Conservation (phyloP, 495 filamentous ascomycete species). For the Trichoderma parareesei region DNA sequence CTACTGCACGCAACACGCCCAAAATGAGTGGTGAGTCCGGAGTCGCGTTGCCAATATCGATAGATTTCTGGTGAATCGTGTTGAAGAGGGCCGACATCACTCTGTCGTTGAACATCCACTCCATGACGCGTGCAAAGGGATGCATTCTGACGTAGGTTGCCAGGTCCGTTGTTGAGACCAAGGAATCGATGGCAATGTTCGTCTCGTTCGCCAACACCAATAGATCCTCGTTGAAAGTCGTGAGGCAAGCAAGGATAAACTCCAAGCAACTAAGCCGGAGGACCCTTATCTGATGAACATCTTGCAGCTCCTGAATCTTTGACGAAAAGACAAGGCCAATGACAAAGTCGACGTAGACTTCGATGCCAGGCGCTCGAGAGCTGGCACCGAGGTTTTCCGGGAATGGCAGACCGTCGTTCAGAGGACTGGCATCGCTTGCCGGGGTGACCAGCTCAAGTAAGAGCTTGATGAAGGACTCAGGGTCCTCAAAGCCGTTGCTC, state of each 20-base stretch:
- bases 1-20: constrained; percentile 62
- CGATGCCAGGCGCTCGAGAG: constrained; percentile 76
- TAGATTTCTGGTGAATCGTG: constrained; percentile 62
- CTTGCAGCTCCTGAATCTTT: constrained; percentile 51
- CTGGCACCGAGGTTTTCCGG: constrained; percentile 76
- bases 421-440: constrained; percentile 41
- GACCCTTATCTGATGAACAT: constrained; percentile 54
- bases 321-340: constrained; percentile 62
- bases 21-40: constrained; percentile 68
- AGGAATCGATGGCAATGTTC: constrained; percentile 60
- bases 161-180: constrained; percentile 62
- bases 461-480: constrained; percentile 70
- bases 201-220: constrained; percentile 72
- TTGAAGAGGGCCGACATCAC: constrained; percentile 71
- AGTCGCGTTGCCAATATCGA: constrained; percentile 54
- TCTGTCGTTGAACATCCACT: constrained; percentile 94
- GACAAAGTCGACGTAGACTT: constrained; percentile 85
- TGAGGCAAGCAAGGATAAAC: constrained; percentile 65
- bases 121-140: constrained; percentile 86
- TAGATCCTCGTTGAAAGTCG: constrained; percentile 85
- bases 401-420: constrained; percentile 75
- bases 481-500: constrained; percentile 68
- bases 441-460: constrained; percentile 61
- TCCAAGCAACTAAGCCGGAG: constrained; percentile 70
- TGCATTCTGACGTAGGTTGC: constrained; percentile 74